These are phyloP conservation scores for Lentinus brumalis DNA, from an alignment of 768 basidiomycete species.

Conservation along the genomic window DNA sequence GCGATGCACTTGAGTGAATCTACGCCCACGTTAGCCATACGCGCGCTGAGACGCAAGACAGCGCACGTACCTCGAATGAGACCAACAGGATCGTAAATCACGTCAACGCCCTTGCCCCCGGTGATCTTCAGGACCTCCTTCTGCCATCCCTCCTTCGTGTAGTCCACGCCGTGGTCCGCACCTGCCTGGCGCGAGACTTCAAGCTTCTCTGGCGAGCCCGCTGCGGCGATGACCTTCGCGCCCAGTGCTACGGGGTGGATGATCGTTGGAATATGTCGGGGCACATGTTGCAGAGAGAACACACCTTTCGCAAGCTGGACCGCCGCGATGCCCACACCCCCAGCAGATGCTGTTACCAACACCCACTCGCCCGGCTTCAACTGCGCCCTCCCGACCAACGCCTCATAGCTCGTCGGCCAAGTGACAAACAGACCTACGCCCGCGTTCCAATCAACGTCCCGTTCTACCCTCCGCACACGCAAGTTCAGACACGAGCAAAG, in stretches of 20 bases:
- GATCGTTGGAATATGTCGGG: neutral
- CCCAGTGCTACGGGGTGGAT: constrained; percentile 61
- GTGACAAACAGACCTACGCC: constrained; percentile 74
- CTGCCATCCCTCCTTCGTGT: constrained; percentile 81
- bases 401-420: constrained; percentile 94
- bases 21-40: constrained; percentile 30
- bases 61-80: constrained; percentile 56
- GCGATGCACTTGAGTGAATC: constrained; percentile 91
- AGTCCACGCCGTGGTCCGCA: constrained; percentile 84
- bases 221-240: constrained; percentile 93
- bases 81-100: constrained; percentile 88
- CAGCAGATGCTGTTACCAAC: constrained; percentile 93
- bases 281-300: constrained; percentile 5
- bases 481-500: neutral
- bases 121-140: constrained; percentile 87
- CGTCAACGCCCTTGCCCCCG: constrained; percentile 79
- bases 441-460: neutral
- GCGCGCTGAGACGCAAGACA: neutral
- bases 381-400: constrained; percentile 80
- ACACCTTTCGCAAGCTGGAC: constrained; percentile 91
- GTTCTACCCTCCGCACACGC: neutral
- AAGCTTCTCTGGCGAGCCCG: constrained; percentile 77
- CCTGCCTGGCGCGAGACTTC: constrained; percentile 74
- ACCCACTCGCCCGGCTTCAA: constrained; percentile 88
- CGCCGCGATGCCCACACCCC: constrained; percentile 91